phyloP scores from a whole-genome alignment of 805 yeast species.

The Martiniozyma abietophila region DNA sequence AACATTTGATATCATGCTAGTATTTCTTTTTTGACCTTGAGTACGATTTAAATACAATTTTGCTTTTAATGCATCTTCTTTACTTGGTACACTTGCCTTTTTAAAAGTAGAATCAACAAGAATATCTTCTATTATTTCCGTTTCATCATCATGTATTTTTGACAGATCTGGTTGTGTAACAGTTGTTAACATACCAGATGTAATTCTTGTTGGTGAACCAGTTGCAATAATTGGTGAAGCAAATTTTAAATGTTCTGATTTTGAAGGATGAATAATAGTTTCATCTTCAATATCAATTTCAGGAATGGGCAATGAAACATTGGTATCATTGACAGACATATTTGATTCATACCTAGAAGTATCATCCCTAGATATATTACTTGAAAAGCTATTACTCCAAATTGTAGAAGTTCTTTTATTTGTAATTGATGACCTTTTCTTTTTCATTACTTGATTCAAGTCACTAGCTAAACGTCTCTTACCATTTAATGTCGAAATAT shows the following conservation, averaged over 20 bases:
- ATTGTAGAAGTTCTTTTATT: slow-evolving; percentile 12
- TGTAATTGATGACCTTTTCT: slow-evolving; percentile 20
- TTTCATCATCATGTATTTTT: slow-evolving; percentile 17
- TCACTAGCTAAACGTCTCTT: slow-evolving; percentile 20
- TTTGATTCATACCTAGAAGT: slow-evolving; percentile 7
- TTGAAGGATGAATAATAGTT: slow-evolving; percentile 14
- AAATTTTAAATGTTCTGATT: slow-evolving; percentile 17
- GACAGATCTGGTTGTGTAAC: slow-evolving; percentile 28
- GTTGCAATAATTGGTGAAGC: slow-evolving; percentile 26
- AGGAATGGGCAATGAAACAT: slow-evolving; percentile 11
- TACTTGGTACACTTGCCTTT: slow-evolving; percentile 25
- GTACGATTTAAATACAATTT: slow-evolving; percentile 20
- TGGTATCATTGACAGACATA: slow-evolving; percentile 3
- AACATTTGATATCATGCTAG: slow-evolving; percentile 5
- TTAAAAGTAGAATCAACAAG: slow-evolving; percentile 12
- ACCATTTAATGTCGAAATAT: slow-evolving; percentile 7
- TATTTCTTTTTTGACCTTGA: slow-evolving; percentile 20
- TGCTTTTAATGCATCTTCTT: slow-evolving; percentile 19
- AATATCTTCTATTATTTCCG: slow-evolving; percentile 7
- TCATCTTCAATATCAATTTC: slow-evolving; percentile 8
- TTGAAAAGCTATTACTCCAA: slow-evolving; percentile 14
- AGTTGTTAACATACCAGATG: slow-evolving; percentile 28
- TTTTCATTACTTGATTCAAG: slow-evolving; percentile 23
- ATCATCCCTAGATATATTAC: slow-evolving; percentile 6
- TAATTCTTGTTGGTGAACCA: slow-evolving; percentile 29